Base-by-base conservation (phyloP, 78 protist species). In the Protostelium mycophagum region DNA sequence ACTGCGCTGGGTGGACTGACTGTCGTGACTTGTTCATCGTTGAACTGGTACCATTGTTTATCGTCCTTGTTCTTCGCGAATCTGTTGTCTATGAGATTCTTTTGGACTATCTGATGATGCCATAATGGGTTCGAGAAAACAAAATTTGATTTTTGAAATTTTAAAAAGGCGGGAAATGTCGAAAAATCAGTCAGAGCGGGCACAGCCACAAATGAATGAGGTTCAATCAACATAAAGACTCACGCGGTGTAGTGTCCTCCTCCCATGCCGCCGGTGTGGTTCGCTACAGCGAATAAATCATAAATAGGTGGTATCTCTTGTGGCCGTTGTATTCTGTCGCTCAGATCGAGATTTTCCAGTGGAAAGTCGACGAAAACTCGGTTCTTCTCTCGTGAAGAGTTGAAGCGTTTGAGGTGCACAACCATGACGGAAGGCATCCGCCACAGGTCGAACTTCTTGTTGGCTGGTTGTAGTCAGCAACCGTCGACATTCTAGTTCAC, bases 171-270 rank as follows among this genome's bases (percentile, higher is more conserved):
- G n/a, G n/a, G n/a, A n/a, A n/a, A n/a, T n/a, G n/a, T n/a, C n/a
- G n/a, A n/a, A n/a, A n/a, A n/a, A n/a, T n/a, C n/a, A n/a, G n/a
- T n/a, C n/a, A n/a, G n/a, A n/a, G n/a, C n/a, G n/a, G n/a, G n/a
- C n/a, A n/a, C 16, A 51, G 73, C 16, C 5, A 5, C 5, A 5
- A 51, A 16, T 51, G 73, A 51, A 16, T 51, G 73, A 51, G 73
- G 73, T 25, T 5, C 31, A 51, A 5, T 16, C 16, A 5, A 25
- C 16, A 16, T 51, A 25, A 5, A 5, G 5, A 51, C 73, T 51
- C 73, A 51, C 73, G 99, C 99, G 1, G 97, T 97, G 95, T 98
- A 98, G 91, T 98, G 99, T n/a, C 99, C 99, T 31, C 97, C 97
- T 37, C 94, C 94, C 29, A 94, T 0, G 1, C 92, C 37, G 63